These are phyloP conservation scores for Narthecium ossifragum DNA, from an alignment of 106 monocot species.

Conservation along the genomic window DNA sequence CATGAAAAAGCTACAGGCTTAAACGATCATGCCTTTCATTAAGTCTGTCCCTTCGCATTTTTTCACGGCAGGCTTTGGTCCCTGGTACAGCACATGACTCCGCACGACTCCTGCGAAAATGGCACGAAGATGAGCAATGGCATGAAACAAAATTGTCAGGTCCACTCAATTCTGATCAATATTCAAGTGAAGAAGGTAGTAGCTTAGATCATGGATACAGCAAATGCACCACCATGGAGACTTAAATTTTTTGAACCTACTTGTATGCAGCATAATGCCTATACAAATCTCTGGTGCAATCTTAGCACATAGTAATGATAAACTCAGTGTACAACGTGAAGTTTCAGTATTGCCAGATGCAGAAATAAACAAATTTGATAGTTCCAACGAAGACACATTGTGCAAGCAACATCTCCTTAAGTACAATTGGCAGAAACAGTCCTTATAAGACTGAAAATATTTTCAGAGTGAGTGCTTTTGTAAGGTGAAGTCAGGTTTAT, in stretches of 20 bases:
- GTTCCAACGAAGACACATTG: no score
- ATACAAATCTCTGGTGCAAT: neutral
- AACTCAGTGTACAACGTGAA: no score
- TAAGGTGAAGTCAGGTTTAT: no score
- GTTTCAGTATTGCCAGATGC: no score
- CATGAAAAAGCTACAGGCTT: neutral
- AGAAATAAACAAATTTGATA: no score
- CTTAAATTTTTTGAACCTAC: neutral
- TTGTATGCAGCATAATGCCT: neutral
- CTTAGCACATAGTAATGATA: no score
- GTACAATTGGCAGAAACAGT: no score
- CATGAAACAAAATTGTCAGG: neutral
- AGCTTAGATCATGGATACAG: neutral
- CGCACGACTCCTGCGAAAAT: conserved; percentile 22
- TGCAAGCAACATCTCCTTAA: no score
- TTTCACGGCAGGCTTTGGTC: conserved; percentile 61
- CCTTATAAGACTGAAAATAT: no score
- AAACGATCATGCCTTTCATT: conserved; percentile 34
- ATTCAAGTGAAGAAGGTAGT: neutral
- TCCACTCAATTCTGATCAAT: neutral
- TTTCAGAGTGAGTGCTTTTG: no score
- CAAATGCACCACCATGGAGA: neutral
- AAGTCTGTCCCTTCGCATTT: conserved; percentile 50
- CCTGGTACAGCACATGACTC: conserved; percentile 37
- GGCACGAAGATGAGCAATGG: neutral